Base-by-base conservation (phyloP, 306 rosid genomes). In the Cucurbita ficifolia region DNA sequence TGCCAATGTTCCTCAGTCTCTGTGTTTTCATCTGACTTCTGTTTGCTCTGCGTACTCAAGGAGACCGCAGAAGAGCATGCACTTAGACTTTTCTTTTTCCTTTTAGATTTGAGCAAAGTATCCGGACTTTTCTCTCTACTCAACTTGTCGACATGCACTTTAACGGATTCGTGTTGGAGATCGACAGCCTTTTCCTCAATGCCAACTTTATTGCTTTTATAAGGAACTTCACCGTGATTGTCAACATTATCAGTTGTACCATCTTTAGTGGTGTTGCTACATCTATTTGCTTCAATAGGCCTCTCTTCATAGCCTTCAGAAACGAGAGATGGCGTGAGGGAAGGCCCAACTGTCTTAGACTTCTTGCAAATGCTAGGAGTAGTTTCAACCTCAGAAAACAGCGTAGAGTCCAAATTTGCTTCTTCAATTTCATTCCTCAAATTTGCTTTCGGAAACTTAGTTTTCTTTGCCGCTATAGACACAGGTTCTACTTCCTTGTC, bases 131-230 rank as follows among this genome's bases (percentile, higher is more conserved):
- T 63, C 40, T 54, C 54, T 59, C 29, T 73, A 51, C 18, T 67
- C 74, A 64, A 35, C 75, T 85, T 57, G 54, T 72, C 82, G 21
- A 59, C 65, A 48, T 8, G 63, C 43, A 76, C 24, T 55, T 59
- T 79, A 65, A 73, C 79, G 21, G 83, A 76, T 52, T 76, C 70
- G 24, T 49, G 79, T 81, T 75, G 77, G 61, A 35, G 42, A 73
- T 54, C 51, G 1, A 8, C 73, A 2, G 57, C 43, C 21, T 10
- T 69, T 69, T 69, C 57, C 57, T 69, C 73, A 7, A 24, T 69
- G 73, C 10, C 73, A 69, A 22, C 73, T 48, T 69, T 69, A 48
- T 48, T n/a, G 6, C 57, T 48, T 69, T 24, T 43, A 69, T 38
- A 69, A 69, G 56, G 52, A 6, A 48, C 73, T 48, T 48, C 57